These are phyloP conservation scores for Candida smagusa DNA, from an alignment of 1,139 yeast genomes.

Conservation along the genomic window DNA sequence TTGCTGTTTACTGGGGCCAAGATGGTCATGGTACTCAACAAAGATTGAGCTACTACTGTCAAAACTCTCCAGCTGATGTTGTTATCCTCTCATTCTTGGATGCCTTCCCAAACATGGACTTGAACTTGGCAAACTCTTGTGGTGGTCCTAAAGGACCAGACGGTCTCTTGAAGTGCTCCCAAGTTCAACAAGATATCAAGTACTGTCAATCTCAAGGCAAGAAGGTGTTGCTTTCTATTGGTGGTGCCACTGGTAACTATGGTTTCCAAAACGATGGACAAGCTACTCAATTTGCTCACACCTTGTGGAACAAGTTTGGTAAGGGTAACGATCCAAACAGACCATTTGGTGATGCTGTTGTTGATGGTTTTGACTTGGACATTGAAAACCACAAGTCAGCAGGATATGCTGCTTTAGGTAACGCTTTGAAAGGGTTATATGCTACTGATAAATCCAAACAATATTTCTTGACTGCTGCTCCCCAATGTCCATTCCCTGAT, in stretches of 20 bases:
- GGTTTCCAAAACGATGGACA: constrained; percentile 12
- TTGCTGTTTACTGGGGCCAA: constrained; percentile 90
- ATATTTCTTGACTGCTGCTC: constrained; percentile 17
- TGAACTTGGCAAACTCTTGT: constrained; percentile 17
- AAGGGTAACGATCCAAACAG: constrained; percentile 14
- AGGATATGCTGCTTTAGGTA: constrained; percentile 14
- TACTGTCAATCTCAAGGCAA: constrained; percentile 16
- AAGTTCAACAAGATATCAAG: constrained; percentile 15
- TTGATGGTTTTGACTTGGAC: constrained; percentile 21
- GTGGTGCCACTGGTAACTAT: constrained; percentile 16
- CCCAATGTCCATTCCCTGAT: constrained; percentile 19
- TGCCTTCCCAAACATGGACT: constrained; percentile 44
- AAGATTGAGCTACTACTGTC: constrained; percentile 65
- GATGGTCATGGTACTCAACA: constrained; percentile 69
- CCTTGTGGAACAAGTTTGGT: constrained; percentile 18
- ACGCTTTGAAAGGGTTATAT: constrained; percentile 9
- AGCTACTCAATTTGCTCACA: constrained; percentile 13
- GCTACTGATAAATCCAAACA: constrained; percentile 9
- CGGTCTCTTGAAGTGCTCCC: constrained; percentile 14
- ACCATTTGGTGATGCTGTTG: constrained; percentile 18
- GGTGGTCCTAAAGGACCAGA: constrained; percentile 9
- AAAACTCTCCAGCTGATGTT: constrained; percentile 63
- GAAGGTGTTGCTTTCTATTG: constrained; percentile 16
- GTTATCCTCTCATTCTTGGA: constrained; percentile 66
- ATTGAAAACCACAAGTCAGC: constrained; percentile 11